Conservation (phyloP, 1,139 yeast genomes). For the Pichia sp. region DNA sequence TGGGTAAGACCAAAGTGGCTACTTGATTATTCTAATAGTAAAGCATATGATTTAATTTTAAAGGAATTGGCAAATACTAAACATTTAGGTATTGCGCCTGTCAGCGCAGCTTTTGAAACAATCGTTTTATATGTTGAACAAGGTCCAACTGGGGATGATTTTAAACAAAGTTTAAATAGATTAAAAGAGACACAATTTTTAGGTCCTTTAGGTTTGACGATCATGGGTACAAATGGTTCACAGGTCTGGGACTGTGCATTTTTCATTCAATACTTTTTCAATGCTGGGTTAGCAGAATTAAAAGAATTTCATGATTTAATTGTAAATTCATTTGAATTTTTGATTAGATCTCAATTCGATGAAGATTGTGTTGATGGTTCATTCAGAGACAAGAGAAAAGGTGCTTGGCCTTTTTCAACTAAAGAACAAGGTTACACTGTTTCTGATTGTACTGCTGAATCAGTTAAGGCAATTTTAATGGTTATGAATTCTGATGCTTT, state of each 20-base stretch:
- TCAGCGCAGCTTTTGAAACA: conserved; percentile 78
- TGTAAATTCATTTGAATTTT: conserved; percentile 57
- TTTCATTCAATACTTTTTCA: conserved; percentile 73
- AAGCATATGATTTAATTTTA: conserved; percentile 55
- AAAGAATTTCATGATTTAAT: conserved; percentile 63
- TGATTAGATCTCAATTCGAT: conserved; percentile 79
- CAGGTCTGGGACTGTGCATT: conserved; percentile 98
- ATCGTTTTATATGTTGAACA: conserved; percentile 62
- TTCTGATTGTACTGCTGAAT: conserved; percentile 95
- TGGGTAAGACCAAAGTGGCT: conserved; percentile 72
- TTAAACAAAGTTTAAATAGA: conserved; percentile 48
- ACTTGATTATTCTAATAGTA: conserved; percentile 43
- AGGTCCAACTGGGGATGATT: conserved; percentile 61
- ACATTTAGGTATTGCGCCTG: conserved; percentile 86
- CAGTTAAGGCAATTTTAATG: conserved; percentile 90
- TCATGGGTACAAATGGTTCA: conserved; percentile 96
- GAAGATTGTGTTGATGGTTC: conserved; percentile 73
- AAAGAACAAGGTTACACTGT: conserved; percentile 95
- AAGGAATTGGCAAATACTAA: conserved; percentile 79
- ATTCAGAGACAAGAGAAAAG: conserved; percentile 75
- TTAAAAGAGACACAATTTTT: conserved; percentile 75
- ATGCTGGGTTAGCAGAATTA: conserved; percentile 70
- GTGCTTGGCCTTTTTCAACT: conserved; percentile 98
- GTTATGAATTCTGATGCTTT: conserved; percentile 60
- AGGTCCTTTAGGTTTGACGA: conserved; percentile 87